Evolutionary conservation across 805 yeast genomes (phyloP).

Genomic region (Kodamaea jinghongensis): DNA sequence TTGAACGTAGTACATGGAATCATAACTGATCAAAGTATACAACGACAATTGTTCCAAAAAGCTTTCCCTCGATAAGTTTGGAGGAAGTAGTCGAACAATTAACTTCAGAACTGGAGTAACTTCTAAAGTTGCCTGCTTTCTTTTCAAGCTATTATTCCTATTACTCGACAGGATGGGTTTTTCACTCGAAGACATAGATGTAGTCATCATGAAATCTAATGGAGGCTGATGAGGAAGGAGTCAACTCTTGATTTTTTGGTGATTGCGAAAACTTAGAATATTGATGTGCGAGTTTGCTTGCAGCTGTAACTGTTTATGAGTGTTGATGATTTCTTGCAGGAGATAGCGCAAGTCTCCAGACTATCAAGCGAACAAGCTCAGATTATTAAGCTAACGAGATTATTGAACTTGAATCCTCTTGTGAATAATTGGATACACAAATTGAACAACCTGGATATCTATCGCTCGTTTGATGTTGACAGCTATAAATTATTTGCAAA

Average conservation of each 20-base stretch:
- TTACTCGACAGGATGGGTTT: too few species aligned
- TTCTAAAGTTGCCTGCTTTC: too few species aligned
- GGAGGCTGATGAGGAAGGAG: too few species aligned
- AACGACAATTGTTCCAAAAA: conserved; percentile 21
- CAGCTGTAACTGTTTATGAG: too few species aligned
- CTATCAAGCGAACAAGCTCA: conserved; percentile 19
- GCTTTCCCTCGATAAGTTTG: conserved; percentile 14
- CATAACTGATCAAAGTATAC: conserved; percentile 8
- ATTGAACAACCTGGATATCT: conserved; percentile 16
- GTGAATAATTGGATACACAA: conserved; percentile 24
- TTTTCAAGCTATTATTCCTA: too few species aligned
- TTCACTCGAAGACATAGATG: too few species aligned
- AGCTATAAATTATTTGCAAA: conserved; percentile 23
- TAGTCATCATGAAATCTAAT: too few species aligned
- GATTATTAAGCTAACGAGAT: conserved; percentile 16
- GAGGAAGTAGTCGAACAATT: conserved; percentile 22
- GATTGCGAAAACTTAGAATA: too few species aligned
- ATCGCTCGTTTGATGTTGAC: conserved; percentile 20
- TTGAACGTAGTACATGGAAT: conserved; percentile 14
- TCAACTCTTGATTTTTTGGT: too few species aligned
- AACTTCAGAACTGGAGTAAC: too few species aligned
- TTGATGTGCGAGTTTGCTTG: too few species aligned
- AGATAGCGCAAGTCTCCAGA: conserved; percentile 28
- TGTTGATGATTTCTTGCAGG: conserved; percentile 21
- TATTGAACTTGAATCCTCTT: conserved; percentile 25